Evolutionary conservation across 2,329 filamentous ascomycete species (phyloP), one percentile per base, ranked within the genome.

Genomic region (Penicillium sp.): DNA sequence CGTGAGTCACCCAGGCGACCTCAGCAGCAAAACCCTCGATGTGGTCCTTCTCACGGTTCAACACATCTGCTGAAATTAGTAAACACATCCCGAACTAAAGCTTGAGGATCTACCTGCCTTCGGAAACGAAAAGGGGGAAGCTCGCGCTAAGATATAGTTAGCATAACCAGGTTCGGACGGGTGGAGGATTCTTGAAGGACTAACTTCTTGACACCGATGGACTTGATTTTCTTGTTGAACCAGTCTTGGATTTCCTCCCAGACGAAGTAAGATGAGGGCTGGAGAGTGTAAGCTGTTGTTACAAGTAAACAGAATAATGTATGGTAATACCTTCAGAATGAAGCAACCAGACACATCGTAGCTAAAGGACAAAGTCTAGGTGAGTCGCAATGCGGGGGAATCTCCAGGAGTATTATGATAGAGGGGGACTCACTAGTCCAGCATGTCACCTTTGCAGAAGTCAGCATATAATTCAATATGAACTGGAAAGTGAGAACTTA

Each of bases 331-430:
- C 87, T 91, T 92, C 74, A 96, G 84, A 73, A 97, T 94, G 76
- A 96, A 97, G 80, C 95, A 97, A 45, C 92, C 91, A n/a, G 92
- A 91, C 58, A 97, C 93, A 78, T 96, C 90, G 70, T 97, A 97
- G 84, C 39, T 43, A 40, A 7, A 28, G 21, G 14, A 26, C 1
- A 43, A 43, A 28, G 13, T 18, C 24, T 11, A 26, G 21, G 23
- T 43, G 14, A 43, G 39, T 11, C 24, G 14, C 39, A 7, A 14
- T n/a, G 9, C 23, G 13, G 23, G 23, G 28, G 10, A 28, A 43
- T 14, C 8, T 33, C 29, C 10, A 10, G 13, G 13, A n/a, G n/a
- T 14, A 43, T 24, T 8, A 24, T n/a, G 14, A 28, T 52, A 33
- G 48, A 21, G 24, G 19, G 16, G 9, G n/a, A 43, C 39, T 26